Evolutionary conservation across 2,329 filamentous ascomycete genomes (phyloP).

Genomic region (Metarhizium brunneum): DNA sequence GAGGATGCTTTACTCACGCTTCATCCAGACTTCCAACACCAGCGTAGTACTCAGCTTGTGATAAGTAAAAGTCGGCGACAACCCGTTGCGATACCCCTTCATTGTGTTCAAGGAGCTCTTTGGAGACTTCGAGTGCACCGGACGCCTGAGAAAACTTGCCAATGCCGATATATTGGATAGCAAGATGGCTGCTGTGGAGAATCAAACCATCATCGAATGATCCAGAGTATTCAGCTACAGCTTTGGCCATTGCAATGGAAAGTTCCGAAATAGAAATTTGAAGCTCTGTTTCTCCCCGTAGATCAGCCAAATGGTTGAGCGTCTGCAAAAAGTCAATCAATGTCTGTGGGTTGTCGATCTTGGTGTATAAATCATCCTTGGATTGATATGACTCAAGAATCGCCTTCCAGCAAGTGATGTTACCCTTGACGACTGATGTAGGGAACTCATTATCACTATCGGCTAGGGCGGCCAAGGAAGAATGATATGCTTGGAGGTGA

Average conservation of each 20-base stretch:
- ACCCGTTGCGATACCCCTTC: conserved; percentile 28
- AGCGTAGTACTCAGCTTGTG: conserved; percentile 65
- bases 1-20: conserved; percentile 30
- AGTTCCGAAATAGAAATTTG: conserved; percentile 39
- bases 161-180: conserved; percentile 43
- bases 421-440: conserved; percentile 22
- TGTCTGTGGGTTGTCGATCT: conserved; percentile 39
- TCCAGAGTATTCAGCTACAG: conserved; percentile 18
- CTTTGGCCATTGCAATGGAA: conserved; percentile 29
- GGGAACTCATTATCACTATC: conserved; percentile 23
- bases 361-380: conserved; percentile 30
- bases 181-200: conserved; percentile 37
- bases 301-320: conserved; percentile 39
- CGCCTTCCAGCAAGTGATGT: conserved; percentile 34
- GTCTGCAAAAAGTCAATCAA: conserved; percentile 42
- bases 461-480: conserved; percentile 34
- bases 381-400: conserved; percentile 30
- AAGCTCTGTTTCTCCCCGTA: conserved; percentile 38
- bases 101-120: conserved; percentile 33
- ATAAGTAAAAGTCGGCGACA: conserved; percentile 51
- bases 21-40: conserved; percentile 56
- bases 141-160: conserved; percentile 42
- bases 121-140: conserved; percentile 46
- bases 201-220: conserved; percentile 31
- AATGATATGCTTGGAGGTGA: conserved; percentile 37